These are phyloP conservation scores for Cymbopogon flexuosus DNA, from an alignment of 202 grass and related monocot genomes.

Conservation along the genomic window DNA sequence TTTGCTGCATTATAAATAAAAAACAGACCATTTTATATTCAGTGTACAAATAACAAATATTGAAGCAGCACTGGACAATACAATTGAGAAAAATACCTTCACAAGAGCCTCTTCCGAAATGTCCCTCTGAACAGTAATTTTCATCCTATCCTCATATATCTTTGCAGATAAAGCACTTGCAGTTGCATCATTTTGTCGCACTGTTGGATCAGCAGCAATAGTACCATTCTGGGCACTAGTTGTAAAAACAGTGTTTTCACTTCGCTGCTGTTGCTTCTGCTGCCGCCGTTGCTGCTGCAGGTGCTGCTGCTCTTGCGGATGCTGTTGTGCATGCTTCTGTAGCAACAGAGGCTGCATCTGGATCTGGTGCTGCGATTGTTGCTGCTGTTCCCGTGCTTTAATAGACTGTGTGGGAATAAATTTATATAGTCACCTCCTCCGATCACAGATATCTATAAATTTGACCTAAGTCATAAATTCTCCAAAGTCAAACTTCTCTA, in stretches of 20 bases:
- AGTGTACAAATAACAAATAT: neutral
- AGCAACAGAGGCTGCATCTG: slow-evolving; percentile 53
- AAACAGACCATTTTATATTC: neutral
- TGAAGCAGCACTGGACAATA: neutral
- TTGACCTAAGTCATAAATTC: neutral
- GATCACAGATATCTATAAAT: neutral
- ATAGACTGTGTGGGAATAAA: slow-evolving; percentile 36
- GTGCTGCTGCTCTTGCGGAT: slow-evolving; percentile 40
- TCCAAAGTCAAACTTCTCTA: neutral
- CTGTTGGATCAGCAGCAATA: slow-evolving; percentile 28
- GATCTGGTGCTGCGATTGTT: slow-evolving; percentile 38
- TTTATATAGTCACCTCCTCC: neutral
- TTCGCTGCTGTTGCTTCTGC: slow-evolving; percentile 46
- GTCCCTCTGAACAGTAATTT: slow-evolving; percentile 53
- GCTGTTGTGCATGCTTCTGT: slow-evolving; percentile 53
- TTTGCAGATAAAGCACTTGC: slow-evolving; percentile 51
- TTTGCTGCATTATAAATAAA: slow-evolving; percentile 42
- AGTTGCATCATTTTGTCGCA: slow-evolving; percentile 30
- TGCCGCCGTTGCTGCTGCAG: slow-evolving; percentile 32
- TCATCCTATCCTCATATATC: slow-evolving; percentile 48
- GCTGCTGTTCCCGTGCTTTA: slow-evolving; percentile 54
- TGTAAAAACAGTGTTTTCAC: slow-evolving; percentile 29
- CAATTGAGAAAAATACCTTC: slow-evolving; percentile 38
- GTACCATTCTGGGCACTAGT: slow-evolving; percentile 45
- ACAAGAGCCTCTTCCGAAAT: slow-evolving; percentile 36